Evolutionary conservation across 306 rosid species (phyloP).

Genomic region (Ormosia semicastrata): DNA sequence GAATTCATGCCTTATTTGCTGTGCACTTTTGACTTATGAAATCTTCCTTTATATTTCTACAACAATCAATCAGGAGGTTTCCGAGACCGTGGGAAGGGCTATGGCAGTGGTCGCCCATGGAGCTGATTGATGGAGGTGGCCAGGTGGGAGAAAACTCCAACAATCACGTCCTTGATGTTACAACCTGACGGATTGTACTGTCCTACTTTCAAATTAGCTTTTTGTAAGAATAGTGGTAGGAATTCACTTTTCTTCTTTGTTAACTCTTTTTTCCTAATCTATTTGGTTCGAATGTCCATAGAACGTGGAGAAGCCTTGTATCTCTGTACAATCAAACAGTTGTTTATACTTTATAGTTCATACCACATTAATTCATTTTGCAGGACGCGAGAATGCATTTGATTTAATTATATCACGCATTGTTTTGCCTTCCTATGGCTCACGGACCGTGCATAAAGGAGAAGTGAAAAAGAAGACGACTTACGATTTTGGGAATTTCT

Average conservation of each 20-base stretch:
- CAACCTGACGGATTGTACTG: neutral
- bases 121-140: constrained; percentile 37
- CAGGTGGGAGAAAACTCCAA: neutral
- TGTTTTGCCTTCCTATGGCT: neutral
- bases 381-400: neutral
- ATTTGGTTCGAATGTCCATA: constrained; percentile 10
- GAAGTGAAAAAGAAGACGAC: neutral
- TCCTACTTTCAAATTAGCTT: neutral
- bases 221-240: constrained; percentile 38
- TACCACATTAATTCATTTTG: constrained; percentile 2
- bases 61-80: constrained; percentile 47
- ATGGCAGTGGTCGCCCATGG: constrained; percentile 60
- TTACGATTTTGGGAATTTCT: neutral
- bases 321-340: neutral
- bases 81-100: constrained; percentile 65
- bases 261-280: neutral
- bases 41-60: neutral
- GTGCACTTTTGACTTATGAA: neutral
- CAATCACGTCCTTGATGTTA: neutral
- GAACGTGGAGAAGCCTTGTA: constrained; percentile 25
- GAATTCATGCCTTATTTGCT: neutral
- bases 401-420: neutral
- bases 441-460: neutral
- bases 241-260: constrained; percentile 6
- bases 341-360: constrained; percentile 27